Evolutionary conservation across 805 yeast genomes (phyloP).

Genomic region (Cyberlindnera samutprakarnensis): DNA sequence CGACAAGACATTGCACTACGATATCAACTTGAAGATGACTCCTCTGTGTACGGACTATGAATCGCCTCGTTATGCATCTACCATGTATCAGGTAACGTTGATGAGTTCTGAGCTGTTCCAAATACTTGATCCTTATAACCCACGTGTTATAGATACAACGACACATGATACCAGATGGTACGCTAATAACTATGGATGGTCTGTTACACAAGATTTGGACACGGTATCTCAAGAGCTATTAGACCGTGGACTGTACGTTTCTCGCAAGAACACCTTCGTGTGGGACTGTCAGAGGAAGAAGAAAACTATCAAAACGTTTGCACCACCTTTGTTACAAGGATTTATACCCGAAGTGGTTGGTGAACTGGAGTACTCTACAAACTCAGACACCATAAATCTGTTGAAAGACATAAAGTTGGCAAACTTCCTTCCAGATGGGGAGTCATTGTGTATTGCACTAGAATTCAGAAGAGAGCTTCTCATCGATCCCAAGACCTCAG

Average conservation of each 20-base stretch:
- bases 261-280: conserved; percentile 15
- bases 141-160: no score
- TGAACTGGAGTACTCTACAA: conserved; percentile 3
- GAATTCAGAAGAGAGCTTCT: conserved; percentile 18
- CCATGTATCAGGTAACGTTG: conserved; percentile 1
- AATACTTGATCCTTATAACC: background rate
- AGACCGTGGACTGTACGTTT: background rate
- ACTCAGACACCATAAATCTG: conserved; percentile 5
- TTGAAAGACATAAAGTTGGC: conserved; percentile 10
- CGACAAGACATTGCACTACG: conserved; percentile 12
- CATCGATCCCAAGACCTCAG: conserved; percentile 14
- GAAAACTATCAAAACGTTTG: conserved; percentile 3
- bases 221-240: background rate
- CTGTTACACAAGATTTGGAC: background rate
- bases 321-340: conserved; percentile 15
- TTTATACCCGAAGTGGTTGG: conserved; percentile 13
- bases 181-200: no score
- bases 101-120: background rate
- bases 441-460: conserved; percentile 13
- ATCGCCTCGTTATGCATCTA: background rate
- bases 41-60: background rate
- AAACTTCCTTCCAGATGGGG: conserved; percentile 5
- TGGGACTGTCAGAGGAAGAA: conserved; percentile 9
- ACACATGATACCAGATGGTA: no score
- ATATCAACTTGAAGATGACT: conserved; percentile 11